These are phyloP conservation scores for Cryptomeria japonica DNA, from an alignment of 75 land plant genomes.

Conservation along the genomic window DNA sequence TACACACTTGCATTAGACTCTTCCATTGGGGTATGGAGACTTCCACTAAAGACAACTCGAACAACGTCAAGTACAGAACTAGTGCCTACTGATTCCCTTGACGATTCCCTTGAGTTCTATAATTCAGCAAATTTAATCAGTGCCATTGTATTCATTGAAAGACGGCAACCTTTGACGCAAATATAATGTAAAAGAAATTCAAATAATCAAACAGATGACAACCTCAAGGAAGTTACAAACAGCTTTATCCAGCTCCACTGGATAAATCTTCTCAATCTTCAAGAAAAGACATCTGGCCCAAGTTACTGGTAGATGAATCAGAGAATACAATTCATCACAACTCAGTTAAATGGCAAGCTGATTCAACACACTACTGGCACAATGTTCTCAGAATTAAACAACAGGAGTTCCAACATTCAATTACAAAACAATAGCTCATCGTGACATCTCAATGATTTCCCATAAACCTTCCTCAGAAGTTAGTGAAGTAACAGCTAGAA, in stretches of 20 bases:
- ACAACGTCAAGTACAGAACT: slow-evolving; percentile 31
- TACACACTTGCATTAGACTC: slow-evolving; percentile 64
- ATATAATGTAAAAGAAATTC: background rate
- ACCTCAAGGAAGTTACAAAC: slow-evolving; percentile 65
- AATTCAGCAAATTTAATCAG: background rate
- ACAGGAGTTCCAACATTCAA: background rate
- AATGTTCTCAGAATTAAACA: background rate
- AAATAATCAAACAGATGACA: background rate
- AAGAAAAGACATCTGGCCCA: background rate
- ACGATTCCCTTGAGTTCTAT: slow-evolving; percentile 23
- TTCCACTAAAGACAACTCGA: slow-evolving; percentile 41
- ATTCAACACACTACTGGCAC: background rate
- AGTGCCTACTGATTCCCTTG: slow-evolving; percentile 19
- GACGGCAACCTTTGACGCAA: background rate
- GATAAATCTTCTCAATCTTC: slow-evolving; percentile 8
- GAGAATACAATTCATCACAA: background rate
- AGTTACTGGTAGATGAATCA: background rate
- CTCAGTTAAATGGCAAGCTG: background rate
- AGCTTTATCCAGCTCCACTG: slow-evolving; percentile 51
- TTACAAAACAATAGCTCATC: background rate
- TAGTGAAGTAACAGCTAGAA: background rate
- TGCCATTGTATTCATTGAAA: background rate
- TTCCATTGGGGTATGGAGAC: slow-evolving; percentile 35
- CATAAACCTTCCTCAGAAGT: background rate
- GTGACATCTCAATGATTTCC: background rate